These are phyloP conservation scores for Umbelopsis ramanniana DNA, from an alignment of 192 early-diverging fungal genomes.

Conservation along the genomic window DNA sequence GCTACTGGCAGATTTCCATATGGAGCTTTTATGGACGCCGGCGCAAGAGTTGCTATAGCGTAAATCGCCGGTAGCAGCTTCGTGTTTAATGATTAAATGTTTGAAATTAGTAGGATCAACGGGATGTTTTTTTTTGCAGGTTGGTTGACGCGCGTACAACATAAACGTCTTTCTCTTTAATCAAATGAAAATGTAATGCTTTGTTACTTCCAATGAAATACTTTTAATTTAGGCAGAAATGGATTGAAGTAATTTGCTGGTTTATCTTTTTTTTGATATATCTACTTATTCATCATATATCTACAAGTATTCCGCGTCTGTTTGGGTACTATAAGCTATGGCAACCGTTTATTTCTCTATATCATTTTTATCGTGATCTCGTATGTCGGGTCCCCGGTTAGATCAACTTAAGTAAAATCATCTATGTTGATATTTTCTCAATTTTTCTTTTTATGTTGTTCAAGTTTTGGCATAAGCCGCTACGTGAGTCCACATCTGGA, in stretches of 20 bases:
- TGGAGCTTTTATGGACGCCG: not conserved
- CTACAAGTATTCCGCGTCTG: constrained; percentile 44
- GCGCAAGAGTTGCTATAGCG: constrained; percentile 4
- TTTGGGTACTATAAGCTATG: constrained; percentile 54
- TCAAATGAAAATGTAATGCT: not conserved
- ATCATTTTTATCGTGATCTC: too few species aligned
- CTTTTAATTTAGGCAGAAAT: constrained; percentile 15
- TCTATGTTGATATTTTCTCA: too few species aligned
- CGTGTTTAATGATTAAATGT: not conserved
- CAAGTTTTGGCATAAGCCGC: too few species aligned
- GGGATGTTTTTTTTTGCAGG: too few species aligned
- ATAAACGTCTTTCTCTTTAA: not conserved
- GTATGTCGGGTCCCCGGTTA: too few species aligned
- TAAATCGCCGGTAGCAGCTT: too few species aligned
- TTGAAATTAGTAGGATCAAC: too few species aligned
- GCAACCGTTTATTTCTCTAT: too few species aligned
- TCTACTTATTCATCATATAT: not conserved
- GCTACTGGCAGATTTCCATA: constrained; percentile 8
- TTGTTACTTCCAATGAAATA: constrained; percentile 21
- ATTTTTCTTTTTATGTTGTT: too few species aligned
- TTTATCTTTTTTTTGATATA: constrained; percentile 1
- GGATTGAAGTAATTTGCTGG: constrained; percentile 9
- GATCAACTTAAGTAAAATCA: too few species aligned
- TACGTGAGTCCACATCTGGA: too few species aligned
- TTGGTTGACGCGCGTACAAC: not conserved